Percentiles rank a stretch among this genome's conserved stretches.
These are phyloP conservation scores for Fomitopsis pinicola DNA, from an alignment of 1,284 basidiomycete species.

Conservation along the genomic window DNA sequence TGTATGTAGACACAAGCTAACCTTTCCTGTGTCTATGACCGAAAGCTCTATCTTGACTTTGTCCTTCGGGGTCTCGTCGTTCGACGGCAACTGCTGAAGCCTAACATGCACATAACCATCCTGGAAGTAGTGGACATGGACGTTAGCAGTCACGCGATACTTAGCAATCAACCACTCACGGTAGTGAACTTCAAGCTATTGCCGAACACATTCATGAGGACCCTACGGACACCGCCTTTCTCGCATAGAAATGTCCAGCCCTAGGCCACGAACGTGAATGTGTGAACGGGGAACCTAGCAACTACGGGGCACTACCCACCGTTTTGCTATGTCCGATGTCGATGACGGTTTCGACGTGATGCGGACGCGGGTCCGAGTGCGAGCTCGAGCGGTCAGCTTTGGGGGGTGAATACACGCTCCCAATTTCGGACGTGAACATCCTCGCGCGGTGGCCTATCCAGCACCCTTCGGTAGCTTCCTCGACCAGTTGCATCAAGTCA, in stretches of 20 bases:
- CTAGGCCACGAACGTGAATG: conserved; percentile 30
- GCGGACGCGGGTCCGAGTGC: conserved; percentile 29
- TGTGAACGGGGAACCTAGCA: background rate
- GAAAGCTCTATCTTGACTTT: conserved; percentile 80
- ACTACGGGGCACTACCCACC: conserved; percentile 36
- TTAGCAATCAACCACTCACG: conserved; percentile 38
- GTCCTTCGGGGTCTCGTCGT: conserved; percentile 44
- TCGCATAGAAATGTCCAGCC: conserved; percentile 91
- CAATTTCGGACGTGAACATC: conserved; percentile 75
- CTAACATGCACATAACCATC: conserved; percentile 87
- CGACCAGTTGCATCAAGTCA: conserved; percentile 86
- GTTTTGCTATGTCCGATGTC: conserved; percentile 75
- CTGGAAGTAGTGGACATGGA: conserved; percentile 29
- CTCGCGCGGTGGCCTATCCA: conserved; percentile 92
- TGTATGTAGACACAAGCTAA: conserved; percentile 21
- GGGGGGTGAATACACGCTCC: conserved; percentile 88
- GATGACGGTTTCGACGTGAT: conserved; percentile 81
- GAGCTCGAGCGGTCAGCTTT: conserved; percentile 43
- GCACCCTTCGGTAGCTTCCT: conserved; percentile 93
- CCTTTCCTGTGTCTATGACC: conserved; percentile 90
- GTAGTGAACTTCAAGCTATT: conserved; percentile 91
- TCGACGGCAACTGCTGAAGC: conserved; percentile 67
- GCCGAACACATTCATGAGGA: conserved; percentile 94
- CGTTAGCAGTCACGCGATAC: background rate
- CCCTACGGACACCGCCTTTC: conserved; percentile 86